Base-by-base conservation (phyloP, 345 rosid species). In the Xanthoceras sorbifolium region DNA sequence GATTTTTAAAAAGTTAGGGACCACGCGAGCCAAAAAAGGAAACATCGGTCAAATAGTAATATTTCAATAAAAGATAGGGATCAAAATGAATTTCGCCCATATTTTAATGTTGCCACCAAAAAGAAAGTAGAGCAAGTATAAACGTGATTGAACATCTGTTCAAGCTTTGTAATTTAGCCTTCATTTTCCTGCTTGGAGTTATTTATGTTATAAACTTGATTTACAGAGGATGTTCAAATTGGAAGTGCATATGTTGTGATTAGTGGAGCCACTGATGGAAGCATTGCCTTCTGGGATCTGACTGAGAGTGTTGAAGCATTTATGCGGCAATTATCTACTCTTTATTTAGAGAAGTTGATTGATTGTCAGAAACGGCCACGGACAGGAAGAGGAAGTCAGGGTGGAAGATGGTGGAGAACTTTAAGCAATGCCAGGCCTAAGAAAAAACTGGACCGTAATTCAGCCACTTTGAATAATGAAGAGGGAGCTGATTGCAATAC, bases 251-350 rank as follows among this genome's bases (percentile, higher is more conserved):
- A 88, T 85, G 72, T 91, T 9, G 91, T 87, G 74, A 83, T 92
- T 68, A 90, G 94, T 67, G 98, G 98, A 73, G 97, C 97, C 69
- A 92, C 99, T 62, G 99, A 96, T 88, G 98, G 99, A 88, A 91
- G 93, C 75, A 90, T 92, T 65, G 85, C 93, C 80, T 82, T 96
- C 78, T 96, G 99, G 99, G 91, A 96, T 86, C 77, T 93, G 69
- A 92, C 97, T 3, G 82, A 76, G 76, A 76, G 82, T 66, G 83
- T 93, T 67, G 91, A 91, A 85, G 87, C 92, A 62, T 96, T 96
- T 85, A 83, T 89, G 76, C 78, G 64, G 82, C 88, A 67, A 79
- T 84, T 88, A 55, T 89, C 92, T 2, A 70, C 81, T 76, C 78
- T 90, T 71, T 83, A 88, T 76, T 75, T 83, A 29, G 93, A 85